phyloP scores from a whole-genome alignment of 1,139 yeast species.

The Protomyces inundatus region DNA sequence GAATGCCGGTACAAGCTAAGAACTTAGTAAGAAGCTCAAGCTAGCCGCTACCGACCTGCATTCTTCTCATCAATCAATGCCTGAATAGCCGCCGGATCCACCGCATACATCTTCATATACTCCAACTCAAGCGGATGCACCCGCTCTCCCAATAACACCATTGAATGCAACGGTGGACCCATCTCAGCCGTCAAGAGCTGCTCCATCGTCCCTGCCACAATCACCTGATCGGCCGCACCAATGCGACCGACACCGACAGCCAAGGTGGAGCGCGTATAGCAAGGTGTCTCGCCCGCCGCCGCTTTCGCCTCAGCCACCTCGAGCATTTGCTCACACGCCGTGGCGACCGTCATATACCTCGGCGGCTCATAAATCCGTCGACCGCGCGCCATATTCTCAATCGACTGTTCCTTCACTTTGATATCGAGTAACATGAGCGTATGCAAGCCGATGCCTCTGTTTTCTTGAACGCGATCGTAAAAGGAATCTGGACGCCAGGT shows the following conservation, averaged over 20 bases:
- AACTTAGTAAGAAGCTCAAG: no score
- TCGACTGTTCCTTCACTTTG: constrained; percentile 92
- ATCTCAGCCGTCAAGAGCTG: constrained; percentile 60
- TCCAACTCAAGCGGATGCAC: constrained; percentile 91
- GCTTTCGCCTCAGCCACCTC: constrained; percentile 73
- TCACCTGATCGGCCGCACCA: constrained; percentile 76
- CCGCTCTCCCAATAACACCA: constrained; percentile 84
- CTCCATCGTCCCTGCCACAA: constrained; percentile 77
- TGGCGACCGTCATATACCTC: constrained; percentile 85
- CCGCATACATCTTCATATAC: constrained; percentile 70
- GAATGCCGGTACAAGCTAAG: no score
- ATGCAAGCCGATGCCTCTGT: constrained; percentile 82
- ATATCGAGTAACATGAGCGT: constrained; percentile 83
- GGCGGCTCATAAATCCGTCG: constrained; percentile 92
- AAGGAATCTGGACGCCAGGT: constrained; percentile 95
- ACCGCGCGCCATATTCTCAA: constrained; percentile 92
- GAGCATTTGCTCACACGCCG: constrained; percentile 79
- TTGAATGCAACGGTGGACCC: constrained; percentile 91
- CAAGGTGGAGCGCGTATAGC: constrained; percentile 77
- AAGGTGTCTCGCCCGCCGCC: constrained; percentile 45
- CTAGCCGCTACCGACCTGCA: background rate
- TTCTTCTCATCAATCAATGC: constrained; percentile 19
- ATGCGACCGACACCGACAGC: constrained; percentile 88
- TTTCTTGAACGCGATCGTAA: constrained; percentile 82
- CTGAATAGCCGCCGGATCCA: constrained; percentile 45